Base-by-base conservation (phyloP, 768 basidiomycete genomes). In the Lactifluus volemus region DNA sequence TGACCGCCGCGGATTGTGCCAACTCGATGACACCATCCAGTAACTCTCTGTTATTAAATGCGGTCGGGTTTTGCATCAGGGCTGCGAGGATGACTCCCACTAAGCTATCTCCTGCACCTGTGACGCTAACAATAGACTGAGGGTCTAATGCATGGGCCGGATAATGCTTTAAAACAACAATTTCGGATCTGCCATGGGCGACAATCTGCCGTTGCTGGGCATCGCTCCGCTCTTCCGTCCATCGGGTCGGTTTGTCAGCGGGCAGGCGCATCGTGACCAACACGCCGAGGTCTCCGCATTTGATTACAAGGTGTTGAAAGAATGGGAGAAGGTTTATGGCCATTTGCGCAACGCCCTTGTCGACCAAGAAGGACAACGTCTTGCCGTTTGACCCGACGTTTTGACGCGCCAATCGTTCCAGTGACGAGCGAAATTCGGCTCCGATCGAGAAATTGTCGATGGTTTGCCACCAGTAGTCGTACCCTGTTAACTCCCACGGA, bases 41-140 rank as follows among this genome's bases (percentile, higher is more conserved):
- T 2, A 73, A 66, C 4, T 61, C 59, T 12, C 80, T 82, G 57
- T 76, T 72, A n/a, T 75, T 71, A 60, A 88, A 81, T 5, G 74
- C 69, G 25, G 70, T 66, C 10, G 77, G 79, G 30, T 73, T 67
- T 21, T 76, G 66, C 6, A 76, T 71, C 12, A 93, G 72, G 9
- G 76, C 75, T 5, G 92, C 87, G n/a, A 95, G 72, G 34, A 97
- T 68, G 1, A 87, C 83, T 6, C 94, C 95, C 1, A 90, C 93
- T 29, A 97, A 81, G 3, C 90, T 86, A 73, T 98, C 95, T 0
- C 95, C 95, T 1, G 91, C 94, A 1, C 96, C 96, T 0, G 95
- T 98, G 9, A 92, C 90, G 65, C 86, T 94, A 21, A 86, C 73
- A 10, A 76, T 67, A 29, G 70, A 67, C 15, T 70, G 69, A 5